These are phyloP conservation scores for Hypoxylon sp. DNA, from an alignment of 2,329 filamentous ascomycete genomes.

Conservation along the genomic window DNA sequence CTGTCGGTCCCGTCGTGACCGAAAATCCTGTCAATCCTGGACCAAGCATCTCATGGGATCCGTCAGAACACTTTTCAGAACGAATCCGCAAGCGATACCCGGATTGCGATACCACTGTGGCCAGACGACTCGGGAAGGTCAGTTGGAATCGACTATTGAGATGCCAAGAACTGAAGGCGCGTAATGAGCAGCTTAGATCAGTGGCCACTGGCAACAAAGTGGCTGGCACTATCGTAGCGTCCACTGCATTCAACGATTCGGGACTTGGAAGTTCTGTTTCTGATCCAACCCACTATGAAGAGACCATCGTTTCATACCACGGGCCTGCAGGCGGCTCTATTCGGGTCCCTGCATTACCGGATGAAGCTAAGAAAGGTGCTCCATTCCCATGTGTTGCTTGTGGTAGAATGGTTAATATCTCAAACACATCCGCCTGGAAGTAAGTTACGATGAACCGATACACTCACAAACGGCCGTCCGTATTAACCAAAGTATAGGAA, in stretches of 20 bases:
- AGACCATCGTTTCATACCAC: constrained; percentile 34
- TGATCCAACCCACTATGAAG: constrained; percentile 23
- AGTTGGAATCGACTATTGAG: constrained; percentile 1
- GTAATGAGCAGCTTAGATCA: not conserved
- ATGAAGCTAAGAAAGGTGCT: constrained; percentile 20
- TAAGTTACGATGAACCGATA: not conserved
- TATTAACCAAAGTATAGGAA: not conserved
- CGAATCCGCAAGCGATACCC: not conserved
- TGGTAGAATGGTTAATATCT: constrained; percentile 16
- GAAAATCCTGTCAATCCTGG: not conserved
- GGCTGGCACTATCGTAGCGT: not conserved
- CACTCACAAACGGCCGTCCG: not conserved
- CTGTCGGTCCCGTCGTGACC: not conserved
- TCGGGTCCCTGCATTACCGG: constrained; percentile 29
- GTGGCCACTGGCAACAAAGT: not conserved
- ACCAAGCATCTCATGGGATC: not conserved
- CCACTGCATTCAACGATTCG: not conserved
- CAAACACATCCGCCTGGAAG: constrained; percentile 32
- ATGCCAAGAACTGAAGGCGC: not conserved
- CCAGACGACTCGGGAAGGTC: not conserved
- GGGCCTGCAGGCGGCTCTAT: constrained; percentile 28
- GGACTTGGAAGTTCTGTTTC: not conserved
- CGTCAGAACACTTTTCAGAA: not conserved
- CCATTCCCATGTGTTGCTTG: constrained; percentile 29
- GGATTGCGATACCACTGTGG: not conserved